A percentile compares a stretch with the other conserved stretches of the same genome.
Evolutionary conservation across 2,329 filamentous ascomycete species (phyloP).

Genomic region (Pseudogymnoascus pannorum): DNA sequence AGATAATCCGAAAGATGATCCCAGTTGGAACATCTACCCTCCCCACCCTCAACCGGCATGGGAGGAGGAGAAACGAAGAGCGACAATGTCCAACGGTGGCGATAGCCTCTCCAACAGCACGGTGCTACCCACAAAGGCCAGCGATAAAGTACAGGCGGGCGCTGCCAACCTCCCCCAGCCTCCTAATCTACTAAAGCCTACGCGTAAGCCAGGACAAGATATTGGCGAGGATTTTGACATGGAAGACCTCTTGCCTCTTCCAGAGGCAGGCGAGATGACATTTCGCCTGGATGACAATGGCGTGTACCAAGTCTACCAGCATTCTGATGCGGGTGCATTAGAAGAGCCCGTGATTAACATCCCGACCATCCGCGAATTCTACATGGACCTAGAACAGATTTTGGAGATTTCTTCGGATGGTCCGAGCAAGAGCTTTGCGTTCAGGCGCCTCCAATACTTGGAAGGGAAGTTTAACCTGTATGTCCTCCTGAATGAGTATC

Average conservation of each 20-base stretch:
- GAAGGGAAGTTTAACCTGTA: conserved; percentile 98
- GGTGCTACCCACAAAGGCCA: conserved; percentile 27
- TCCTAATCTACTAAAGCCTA: conserved; percentile 27
- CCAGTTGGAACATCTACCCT: conserved; percentile 82
- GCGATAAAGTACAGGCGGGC: conserved; percentile 19
- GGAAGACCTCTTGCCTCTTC: conserved; percentile 67
- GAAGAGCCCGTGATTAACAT: conserved; percentile 69
- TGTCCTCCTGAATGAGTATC: conserved; percentile 87
- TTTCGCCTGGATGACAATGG: conserved; percentile 77
- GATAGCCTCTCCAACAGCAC: conserved; percentile 44
- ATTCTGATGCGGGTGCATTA: conserved; percentile 50
- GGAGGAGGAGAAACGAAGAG: conserved; percentile 45
- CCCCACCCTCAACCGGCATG: conserved; percentile 87
- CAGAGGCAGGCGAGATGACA: conserved; percentile 60
- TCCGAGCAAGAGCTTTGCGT: conserved; percentile 94
- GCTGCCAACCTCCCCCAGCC: conserved; percentile 17
- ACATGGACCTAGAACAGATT: conserved; percentile 85
- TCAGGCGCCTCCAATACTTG: conserved; percentile 85
- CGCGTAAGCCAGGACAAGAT: conserved; percentile 77
- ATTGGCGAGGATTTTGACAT: conserved; percentile 91
- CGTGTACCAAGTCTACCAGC: conserved; percentile 88
- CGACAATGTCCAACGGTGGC: conserved; percentile 21
- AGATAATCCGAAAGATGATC: conserved; percentile 83
- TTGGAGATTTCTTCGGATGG: conserved; percentile 89
- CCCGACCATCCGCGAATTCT: conserved; percentile 91